These are phyloP conservation scores for Protomyces inouyei DNA, from an alignment of 1,139 yeast species.

Conservation along the genomic window DNA sequence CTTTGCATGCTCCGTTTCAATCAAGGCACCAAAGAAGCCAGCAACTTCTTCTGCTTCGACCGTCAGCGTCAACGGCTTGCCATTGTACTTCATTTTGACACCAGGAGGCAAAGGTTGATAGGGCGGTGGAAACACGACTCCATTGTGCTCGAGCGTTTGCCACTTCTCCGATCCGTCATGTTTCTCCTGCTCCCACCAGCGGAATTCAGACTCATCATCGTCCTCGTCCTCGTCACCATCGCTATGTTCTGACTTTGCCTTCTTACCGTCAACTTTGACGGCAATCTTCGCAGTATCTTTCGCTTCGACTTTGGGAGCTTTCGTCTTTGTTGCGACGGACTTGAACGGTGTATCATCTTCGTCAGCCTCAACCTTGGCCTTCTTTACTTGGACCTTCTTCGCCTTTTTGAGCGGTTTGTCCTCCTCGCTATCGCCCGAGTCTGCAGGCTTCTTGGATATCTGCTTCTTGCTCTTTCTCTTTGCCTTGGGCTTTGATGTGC, in stretches of 20 bases:
- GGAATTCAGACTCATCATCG: conserved; percentile 60
- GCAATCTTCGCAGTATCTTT: conserved; percentile 1
- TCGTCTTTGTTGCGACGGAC: background rate
- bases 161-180: conserved; percentile 78
- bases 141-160: conserved; percentile 80
- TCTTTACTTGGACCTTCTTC: background rate
- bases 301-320: conserved; percentile 9
- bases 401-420: background rate
- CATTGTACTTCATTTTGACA: conserved; percentile 71
- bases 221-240: conserved; percentile 42
- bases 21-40: conserved; percentile 84
- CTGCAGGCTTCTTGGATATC: background rate
- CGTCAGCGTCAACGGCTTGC: conserved; percentile 67
- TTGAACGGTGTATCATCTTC: background rate
- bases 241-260: conserved; percentile 25
- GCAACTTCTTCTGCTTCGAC: conserved; percentile 92
- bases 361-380: background rate
- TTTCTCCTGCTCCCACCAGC: conserved; percentile 81
- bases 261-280: conserved; percentile 15
- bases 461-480: background rate
- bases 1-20: conserved; percentile 82
- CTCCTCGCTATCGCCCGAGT: background rate
- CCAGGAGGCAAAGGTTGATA: conserved; percentile 81
- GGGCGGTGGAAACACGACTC: conserved; percentile 89
- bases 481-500: background rate